phyloP scores from a whole-genome alignment of 2,329 filamentous ascomycete genomes.

The Ascochyta pisi region DNA sequence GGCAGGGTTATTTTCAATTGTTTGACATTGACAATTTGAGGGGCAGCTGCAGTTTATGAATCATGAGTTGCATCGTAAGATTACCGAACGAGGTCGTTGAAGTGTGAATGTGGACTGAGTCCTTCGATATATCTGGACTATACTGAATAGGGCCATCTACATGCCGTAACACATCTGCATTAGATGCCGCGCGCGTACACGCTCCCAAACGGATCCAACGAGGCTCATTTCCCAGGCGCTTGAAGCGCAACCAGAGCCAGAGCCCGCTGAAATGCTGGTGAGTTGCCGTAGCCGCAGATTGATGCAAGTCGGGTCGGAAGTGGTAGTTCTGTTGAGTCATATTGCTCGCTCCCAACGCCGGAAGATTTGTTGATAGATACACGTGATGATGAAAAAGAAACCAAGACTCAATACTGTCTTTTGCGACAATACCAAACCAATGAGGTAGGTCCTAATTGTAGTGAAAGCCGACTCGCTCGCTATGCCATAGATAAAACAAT shows the following conservation, averaged over 20 bases:
- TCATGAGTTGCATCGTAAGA: conserved; percentile 15
- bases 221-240: conserved; percentile 4
- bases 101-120: conserved; percentile 20
- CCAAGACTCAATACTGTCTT: conserved; percentile 4
- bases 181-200: not conserved
- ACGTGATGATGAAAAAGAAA: conserved; percentile 14
- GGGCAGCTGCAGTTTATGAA: conserved; percentile 13
- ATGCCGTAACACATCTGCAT: conserved; percentile 6
- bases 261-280: not conserved
- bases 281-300: conserved; percentile 2
- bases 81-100: conserved; percentile 11
- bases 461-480: conserved; percentile 39
- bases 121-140: conserved; percentile 15
- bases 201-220: not conserved
- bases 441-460: conserved; percentile 17
- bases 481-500: conserved; percentile 50
- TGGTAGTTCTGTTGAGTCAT: conserved; percentile 14
- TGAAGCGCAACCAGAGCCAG: not conserved
- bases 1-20: conserved; percentile 8
- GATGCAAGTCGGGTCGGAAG: conserved; percentile 12
- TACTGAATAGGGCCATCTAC: conserved; percentile 5
- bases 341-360: conserved; percentile 16
- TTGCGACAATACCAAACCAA: conserved; percentile 14
- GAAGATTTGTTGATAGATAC: conserved; percentile 27
- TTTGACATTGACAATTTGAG: conserved; percentile 13